Evolutionary conservation across 345 rosid species (phyloP).

Genomic region (Nasturtium officinale): DNA sequence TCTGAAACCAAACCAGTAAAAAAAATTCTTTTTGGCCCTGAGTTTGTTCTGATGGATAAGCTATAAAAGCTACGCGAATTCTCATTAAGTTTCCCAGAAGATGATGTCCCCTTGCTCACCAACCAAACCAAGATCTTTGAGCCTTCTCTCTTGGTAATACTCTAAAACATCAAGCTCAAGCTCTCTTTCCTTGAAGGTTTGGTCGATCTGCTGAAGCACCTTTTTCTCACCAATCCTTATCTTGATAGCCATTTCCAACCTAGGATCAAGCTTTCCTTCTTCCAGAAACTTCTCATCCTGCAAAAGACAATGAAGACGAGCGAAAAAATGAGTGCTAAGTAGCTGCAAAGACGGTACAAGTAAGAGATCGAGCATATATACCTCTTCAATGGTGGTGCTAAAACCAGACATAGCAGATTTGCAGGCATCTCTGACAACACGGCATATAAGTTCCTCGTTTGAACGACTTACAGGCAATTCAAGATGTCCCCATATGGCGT

Average conservation of each 20-base stretch:
- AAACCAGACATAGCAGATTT: slow-evolving; percentile 80
- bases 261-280: slow-evolving; percentile 50
- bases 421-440: slow-evolving; percentile 71
- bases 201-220: slow-evolving; percentile 77
- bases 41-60: slow-evolving; percentile 34
- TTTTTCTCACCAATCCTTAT: slow-evolving; percentile 81
- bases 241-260: slow-evolving; percentile 65
- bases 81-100: slow-evolving; percentile 73
- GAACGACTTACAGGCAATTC: slow-evolving; percentile 76
- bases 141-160: slow-evolving; percentile 93
- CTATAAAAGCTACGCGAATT: slow-evolving; percentile 5
- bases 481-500: slow-evolving; percentile 88
- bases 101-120: slow-evolving; percentile 98
- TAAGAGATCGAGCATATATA: slow-evolving; percentile 7
- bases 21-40: not conserved
- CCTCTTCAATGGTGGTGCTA: slow-evolving; percentile 81
- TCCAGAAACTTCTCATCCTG: slow-evolving; percentile 75
- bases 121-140: slow-evolving; percentile 82
- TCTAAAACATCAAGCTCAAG: slow-evolving; percentile 65
- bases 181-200: slow-evolving; percentile 66
- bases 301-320: slow-evolving; percentile 17
- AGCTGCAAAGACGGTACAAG: slow-evolving; percentile 17
- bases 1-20: slow-evolving; percentile 23
- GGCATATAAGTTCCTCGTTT: slow-evolving; percentile 89
- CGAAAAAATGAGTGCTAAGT: not conserved